phyloP scores from a whole-genome alignment of 192 early-diverging fungal species.

The Entomortierella beljakovae region DNA sequence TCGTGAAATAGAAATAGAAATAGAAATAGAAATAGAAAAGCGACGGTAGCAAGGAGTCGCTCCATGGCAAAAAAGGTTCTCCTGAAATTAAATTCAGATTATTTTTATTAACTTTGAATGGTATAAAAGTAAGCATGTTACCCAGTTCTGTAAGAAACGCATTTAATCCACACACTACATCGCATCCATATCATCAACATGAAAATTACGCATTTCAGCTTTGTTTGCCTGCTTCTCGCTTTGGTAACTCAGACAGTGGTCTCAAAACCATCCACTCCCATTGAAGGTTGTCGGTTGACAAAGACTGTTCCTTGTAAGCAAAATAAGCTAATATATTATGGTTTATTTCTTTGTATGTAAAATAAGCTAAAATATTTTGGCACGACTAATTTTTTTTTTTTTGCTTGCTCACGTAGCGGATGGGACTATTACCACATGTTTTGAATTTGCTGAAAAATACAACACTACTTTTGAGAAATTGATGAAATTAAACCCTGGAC shows the following conservation, averaged over 20 bases:
- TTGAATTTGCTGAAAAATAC: neutral
- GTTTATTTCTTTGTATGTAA: neutral
- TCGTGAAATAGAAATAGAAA: too few relatives aligned
- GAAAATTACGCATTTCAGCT: neutral
- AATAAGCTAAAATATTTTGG: neutral
- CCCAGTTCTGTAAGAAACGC: too few relatives aligned
- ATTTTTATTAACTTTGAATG: too few relatives aligned
- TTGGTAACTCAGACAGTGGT: neutral
- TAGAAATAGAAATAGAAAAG: too few relatives aligned
- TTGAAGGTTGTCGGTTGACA: neutral
- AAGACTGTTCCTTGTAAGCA: neutral
- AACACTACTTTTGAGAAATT: constrained; percentile 2
- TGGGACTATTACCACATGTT: neutral
- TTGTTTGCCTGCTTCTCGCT: neutral
- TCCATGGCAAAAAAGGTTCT: too few relatives aligned
- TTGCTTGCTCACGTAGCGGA: neutral
- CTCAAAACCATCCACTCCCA: constrained; percentile 4
- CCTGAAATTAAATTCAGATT: too few relatives aligned
- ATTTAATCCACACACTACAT: too few relatives aligned
- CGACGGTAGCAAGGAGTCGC: too few relatives aligned
- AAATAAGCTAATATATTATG: neutral
- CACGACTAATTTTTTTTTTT: neutral
- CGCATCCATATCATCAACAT: too few relatives aligned
- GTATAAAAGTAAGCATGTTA: too few relatives aligned
- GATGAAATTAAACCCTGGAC: constrained; percentile 9